These are phyloP conservation scores for Fusarium cyanostomum DNA, from an alignment of 2,329 filamentous ascomycete genomes.

Conservation along the genomic window DNA sequence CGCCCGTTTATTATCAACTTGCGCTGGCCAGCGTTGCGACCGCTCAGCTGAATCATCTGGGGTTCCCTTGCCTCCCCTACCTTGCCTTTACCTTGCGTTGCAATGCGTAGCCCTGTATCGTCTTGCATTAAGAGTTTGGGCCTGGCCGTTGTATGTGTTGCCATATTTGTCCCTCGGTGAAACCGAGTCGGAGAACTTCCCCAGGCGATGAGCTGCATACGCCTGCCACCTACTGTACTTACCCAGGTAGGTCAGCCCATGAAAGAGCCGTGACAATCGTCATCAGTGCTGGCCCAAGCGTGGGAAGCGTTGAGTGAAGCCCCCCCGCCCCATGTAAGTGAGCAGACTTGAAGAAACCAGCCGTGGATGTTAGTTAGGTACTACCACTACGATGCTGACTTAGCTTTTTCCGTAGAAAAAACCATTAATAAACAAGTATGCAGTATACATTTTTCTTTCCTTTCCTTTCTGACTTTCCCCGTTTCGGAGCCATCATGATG, in stretches of 20 bases:
- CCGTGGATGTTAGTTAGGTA: neutral
- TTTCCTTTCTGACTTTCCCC: neutral
- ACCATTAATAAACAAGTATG: neutral
- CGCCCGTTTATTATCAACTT: slow-evolving; percentile 3
- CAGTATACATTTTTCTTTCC: neutral
- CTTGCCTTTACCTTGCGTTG: slow-evolving; percentile 1
- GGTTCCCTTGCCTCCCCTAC: slow-evolving; percentile 2
- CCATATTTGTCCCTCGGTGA: slow-evolving; percentile 3
- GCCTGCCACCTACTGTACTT: neutral
- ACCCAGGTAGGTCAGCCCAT: neutral
- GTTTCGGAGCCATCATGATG: slow-evolving; percentile 10
- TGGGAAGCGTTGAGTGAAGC: neutral
- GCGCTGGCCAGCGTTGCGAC: neutral
- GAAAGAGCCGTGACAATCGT: neutral
- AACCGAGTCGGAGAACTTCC: slow-evolving; percentile 5
- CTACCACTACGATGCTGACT: neutral
- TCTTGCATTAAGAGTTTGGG: slow-evolving; percentile 1
- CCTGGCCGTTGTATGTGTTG: neutral
- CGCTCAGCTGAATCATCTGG: neutral
- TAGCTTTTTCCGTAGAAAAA: neutral
- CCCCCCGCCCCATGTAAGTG: slow-evolving; percentile 7
- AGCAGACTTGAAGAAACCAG: neutral
- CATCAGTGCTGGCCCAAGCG: neutral
- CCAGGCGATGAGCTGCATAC: slow-evolving; percentile 6
- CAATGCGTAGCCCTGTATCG: neutral